Conservation (phyloP, 805 yeast genomes). For the Ogataea corticis region DNA sequence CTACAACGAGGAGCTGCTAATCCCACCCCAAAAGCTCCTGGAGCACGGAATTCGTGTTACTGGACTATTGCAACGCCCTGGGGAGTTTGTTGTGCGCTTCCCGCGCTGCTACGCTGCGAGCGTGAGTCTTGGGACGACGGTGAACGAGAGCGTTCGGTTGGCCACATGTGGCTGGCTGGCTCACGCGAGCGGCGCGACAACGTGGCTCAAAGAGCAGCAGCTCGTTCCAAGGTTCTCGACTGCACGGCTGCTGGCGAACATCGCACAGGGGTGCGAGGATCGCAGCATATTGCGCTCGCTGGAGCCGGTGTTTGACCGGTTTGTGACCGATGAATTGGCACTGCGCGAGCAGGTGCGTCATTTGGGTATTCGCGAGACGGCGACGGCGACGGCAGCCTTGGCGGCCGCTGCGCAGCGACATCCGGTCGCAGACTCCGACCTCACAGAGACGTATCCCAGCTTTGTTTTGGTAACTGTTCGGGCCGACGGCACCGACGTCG, state of each 20-base stretch:
- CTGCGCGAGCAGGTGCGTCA: slow-evolving; percentile 40
- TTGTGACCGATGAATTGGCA: slow-evolving; percentile 45
- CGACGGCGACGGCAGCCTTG: too few species aligned
- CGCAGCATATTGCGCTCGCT: slow-evolving; percentile 37
- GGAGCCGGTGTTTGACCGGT: slow-evolving; percentile 33
- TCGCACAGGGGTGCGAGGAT: slow-evolving; percentile 46
- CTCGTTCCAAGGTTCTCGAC: slow-evolving; percentile 55
- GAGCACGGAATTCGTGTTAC: slow-evolving; percentile 48
- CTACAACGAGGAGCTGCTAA: slow-evolving; percentile 45
- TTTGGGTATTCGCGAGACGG: slow-evolving; percentile 35
- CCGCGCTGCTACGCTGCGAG: slow-evolving; percentile 55
- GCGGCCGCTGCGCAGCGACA: slow-evolving; percentile 34
- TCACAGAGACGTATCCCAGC: slow-evolving; percentile 54
- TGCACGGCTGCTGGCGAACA: slow-evolving; percentile 46
- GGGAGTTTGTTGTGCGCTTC: slow-evolving; percentile 58
- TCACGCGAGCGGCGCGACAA: slow-evolving; percentile 47
- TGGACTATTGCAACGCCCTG: slow-evolving; percentile 56
- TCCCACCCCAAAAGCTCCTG: slow-evolving; percentile 51
- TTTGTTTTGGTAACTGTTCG: slow-evolving; percentile 39
- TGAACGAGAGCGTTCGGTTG: slow-evolving; percentile 57
- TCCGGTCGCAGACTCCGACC: slow-evolving; percentile 53
- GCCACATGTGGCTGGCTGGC: slow-evolving; percentile 60
- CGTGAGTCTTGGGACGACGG: slow-evolving; percentile 54
- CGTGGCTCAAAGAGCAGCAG: slow-evolving; percentile 50
- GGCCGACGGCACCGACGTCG: slow-evolving; percentile 29